Conservation (phyloP, 2,329 filamentous ascomycete species). For the Pseudocercospora fuligena region DNA sequence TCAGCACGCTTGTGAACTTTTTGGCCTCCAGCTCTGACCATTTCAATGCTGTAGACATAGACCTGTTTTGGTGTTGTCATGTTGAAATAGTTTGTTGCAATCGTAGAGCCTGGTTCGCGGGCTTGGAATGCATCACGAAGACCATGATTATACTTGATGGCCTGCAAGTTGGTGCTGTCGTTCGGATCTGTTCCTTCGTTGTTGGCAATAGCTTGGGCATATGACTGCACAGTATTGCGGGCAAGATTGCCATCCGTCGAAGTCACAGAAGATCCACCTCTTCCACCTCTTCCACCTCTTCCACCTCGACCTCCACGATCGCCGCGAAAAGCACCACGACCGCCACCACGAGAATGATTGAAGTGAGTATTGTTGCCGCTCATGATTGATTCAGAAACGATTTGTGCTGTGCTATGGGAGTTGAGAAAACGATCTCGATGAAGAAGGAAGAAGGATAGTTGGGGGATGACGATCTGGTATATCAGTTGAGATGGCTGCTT, state of each 20-base stretch:
- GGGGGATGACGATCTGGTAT: not conserved
- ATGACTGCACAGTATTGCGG: not conserved
- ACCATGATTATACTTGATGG: not conserved
- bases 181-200: not conserved
- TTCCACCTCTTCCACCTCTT: not conserved
- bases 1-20: not conserved
- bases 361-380: not conserved
- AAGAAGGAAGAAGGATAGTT: not conserved
- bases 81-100: not conserved
- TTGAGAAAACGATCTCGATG: not conserved
- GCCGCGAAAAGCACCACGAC: not conserved
- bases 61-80: not conserved
- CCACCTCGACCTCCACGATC: not conserved
- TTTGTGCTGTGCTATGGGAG: not conserved
- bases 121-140: not conserved
- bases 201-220: not conserved
- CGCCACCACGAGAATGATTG: not conserved
- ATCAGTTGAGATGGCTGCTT: not conserved
- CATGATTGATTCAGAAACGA: not conserved
- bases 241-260: not conserved
- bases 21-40: not conserved
- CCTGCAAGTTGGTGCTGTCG: not conserved
- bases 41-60: not conserved
- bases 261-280: not conserved
- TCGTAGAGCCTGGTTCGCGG: not conserved